Conservation (phyloP, 2,329 filamentous ascomycete genomes). For the Fusarium liriodendri region DNA sequence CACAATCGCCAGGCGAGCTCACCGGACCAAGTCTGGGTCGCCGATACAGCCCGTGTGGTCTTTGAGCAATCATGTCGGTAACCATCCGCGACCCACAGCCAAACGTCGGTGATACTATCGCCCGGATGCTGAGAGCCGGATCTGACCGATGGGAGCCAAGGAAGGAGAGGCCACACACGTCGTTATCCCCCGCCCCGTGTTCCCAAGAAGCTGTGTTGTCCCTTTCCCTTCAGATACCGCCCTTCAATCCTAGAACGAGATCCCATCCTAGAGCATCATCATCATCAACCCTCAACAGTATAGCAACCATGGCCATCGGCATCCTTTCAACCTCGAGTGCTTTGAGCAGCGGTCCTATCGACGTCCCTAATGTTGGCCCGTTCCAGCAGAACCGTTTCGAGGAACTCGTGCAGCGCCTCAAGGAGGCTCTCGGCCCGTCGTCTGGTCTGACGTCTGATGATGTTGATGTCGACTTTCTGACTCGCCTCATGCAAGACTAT, state of each 20-base stretch:
- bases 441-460: slow-evolving; percentile 86
- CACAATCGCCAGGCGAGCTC: slow-evolving; percentile 39
- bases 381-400: slow-evolving; percentile 67
- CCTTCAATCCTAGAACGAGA: slow-evolving; percentile 13
- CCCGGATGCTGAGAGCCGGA: slow-evolving; percentile 39
- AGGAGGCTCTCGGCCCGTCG: slow-evolving; percentile 78
- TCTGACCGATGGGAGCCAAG: slow-evolving; percentile 43
- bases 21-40: slow-evolving; percentile 36
- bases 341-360: slow-evolving; percentile 28
- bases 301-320: slow-evolving; percentile 50
- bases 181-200: slow-evolving; percentile 41
- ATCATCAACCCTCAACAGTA: slow-evolving; percentile 25
- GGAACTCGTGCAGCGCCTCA: slow-evolving; percentile 78
- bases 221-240: slow-evolving; percentile 25
- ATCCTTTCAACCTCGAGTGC: slow-evolving; percentile 43
- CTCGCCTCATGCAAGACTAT: slow-evolving; percentile 80
- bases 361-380: slow-evolving; percentile 36
- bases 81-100: slow-evolving; percentile 42
- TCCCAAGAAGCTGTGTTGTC: slow-evolving; percentile 42
- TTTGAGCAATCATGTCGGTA: slow-evolving; percentile 33
- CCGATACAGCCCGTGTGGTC: slow-evolving; percentile 36
- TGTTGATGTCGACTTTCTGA: slow-evolving; percentile 79
- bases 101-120: slow-evolving; percentile 45
- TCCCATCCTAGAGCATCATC: slow-evolving; percentile 13
- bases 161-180: slow-evolving; percentile 33